phyloP scores from a whole-genome alignment of 2,329 filamentous ascomycete species.

The Myriosclerotinia duriaeana region DNA sequence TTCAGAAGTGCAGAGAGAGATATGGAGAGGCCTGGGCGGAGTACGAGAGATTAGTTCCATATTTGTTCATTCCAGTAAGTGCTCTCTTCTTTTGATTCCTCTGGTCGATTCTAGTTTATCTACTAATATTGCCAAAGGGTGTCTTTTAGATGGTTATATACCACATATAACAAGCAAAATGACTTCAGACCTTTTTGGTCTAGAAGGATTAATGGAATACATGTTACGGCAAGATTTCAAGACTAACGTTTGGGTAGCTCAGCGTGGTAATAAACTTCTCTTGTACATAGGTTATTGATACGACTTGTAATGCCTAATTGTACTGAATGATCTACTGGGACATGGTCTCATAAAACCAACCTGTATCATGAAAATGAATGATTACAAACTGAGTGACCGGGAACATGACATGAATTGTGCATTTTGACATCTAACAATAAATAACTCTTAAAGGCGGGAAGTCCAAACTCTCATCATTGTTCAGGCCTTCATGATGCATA shows the following conservation, averaged over 20 bases:
- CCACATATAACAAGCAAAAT: neutral
- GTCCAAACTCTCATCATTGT: no score
- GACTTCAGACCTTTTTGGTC: neutral
- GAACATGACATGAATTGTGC: neutral
- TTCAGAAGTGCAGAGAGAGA: slow-evolving; percentile 70
- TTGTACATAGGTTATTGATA: slow-evolving; percentile 18
- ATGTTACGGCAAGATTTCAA: neutral
- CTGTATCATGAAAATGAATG: neutral
- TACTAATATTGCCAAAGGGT: slow-evolving; percentile 11
- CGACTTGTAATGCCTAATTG: slow-evolving; percentile 14
- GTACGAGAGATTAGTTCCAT: slow-evolving; percentile 78
- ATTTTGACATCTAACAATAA: neutral
- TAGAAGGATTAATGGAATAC: neutral
- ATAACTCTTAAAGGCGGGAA: no score
- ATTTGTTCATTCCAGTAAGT: slow-evolving; percentile 74
- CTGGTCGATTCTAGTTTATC: neutral
- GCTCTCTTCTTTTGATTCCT: neutral
- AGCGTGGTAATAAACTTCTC: slow-evolving; percentile 6
- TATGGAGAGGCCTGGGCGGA: slow-evolving; percentile 81
- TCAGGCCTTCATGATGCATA: neutral
- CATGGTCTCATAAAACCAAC: neutral
- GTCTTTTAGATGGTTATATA: slow-evolving; percentile 10
- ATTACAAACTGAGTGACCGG: neutral
- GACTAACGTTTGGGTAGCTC: slow-evolving; percentile 4
- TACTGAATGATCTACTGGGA: neutral